Evolutionary conservation across 2,329 filamentous ascomycete species (phyloP), one percentile per base, ranked within the genome.

Genomic region (Ceratocystiopsis brevicomis): DNA sequence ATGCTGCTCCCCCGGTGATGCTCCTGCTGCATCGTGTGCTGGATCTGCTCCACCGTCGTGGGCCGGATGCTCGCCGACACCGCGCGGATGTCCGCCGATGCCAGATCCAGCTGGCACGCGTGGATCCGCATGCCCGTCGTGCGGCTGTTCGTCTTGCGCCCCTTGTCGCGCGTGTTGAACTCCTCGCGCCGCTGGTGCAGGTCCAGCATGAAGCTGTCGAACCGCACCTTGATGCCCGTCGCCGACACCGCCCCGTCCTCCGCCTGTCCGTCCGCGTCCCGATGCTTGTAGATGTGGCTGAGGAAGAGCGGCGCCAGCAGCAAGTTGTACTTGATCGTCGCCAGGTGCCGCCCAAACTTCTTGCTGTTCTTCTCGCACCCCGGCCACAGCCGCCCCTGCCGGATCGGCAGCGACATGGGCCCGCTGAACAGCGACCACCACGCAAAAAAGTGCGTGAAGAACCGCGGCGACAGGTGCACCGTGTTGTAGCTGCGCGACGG

Each of bases 391-490:
- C 73, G 71, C 15, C 90, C 90, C 63, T 98, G 92, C 1, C 90
- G 83, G 45, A 98, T 81, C 12, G 90, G 92, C 25, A 98, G 68
- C 12, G 88, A 92, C 78, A 96, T 86, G 10, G 88, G 81, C 1
- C 88, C 87, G 10, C 86, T 86, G 60, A 98, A 98, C 51, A 96
- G 76, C 1, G 82, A 88, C 86, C 87, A 96, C 90, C 90, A 98
- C 45, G 78, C 77, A 63, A 87, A 96, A 66, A 98, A 98, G 57
- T 98, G 90, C 0, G 88, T 95, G 58, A 98, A 98, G 65, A 98
- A 94, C 10, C 87, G 78, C 6, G 90, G 90, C 1, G 83, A 90
- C 30, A 98, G 70, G 59, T 98, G 92, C 1, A 96, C 81, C 0
- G 88, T 86, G 56, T 98, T 98, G 65, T 98, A 98, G 56, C 88